phyloP scores from a whole-genome alignment of 2,329 filamentous ascomycete species.

The Colletotrichum godetiae region DNA sequence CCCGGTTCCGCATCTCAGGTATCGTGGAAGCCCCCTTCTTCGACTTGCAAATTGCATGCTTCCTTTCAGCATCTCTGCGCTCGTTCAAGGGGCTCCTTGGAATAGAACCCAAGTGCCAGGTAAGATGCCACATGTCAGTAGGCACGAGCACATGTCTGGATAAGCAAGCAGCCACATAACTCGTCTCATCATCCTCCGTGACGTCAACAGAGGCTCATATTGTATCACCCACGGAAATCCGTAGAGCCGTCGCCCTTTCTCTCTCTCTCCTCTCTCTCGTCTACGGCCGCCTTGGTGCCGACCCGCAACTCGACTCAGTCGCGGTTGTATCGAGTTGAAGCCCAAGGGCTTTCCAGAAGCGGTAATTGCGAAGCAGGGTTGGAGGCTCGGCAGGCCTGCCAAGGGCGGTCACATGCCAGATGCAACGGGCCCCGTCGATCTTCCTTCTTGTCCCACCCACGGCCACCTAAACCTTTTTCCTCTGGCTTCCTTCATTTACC shows the following conservation, averaged over 20 bases:
- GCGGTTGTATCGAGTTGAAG: background rate
- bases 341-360: background rate
- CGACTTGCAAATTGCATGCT: no score
- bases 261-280: background rate
- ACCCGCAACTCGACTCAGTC: background rate
- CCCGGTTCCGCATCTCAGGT: no score
- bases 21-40: no score
- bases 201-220: conserved; percentile 13
- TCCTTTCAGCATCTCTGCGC: no score
- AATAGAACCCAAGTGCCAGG: background rate
- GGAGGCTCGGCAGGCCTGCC: background rate
- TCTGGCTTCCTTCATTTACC: conserved; percentile 20
- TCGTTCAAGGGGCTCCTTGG: background rate
- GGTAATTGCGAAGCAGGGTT: background rate
- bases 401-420: conserved; percentile 13
- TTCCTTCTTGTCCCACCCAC: background rate
- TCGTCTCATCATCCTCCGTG: conserved; percentile 7
- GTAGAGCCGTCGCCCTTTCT: background rate
- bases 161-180: background rate
- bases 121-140: background rate
- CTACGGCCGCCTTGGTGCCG: background rate
- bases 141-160: background rate
- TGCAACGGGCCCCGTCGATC: conserved; percentile 6
- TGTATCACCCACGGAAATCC: conserved; percentile 20
- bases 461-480: no score